Percentiles rank a stretch among this genome's conserved stretches.
phyloP scores from a whole-genome alignment of 2,329 filamentous ascomycete genomes.

The Colletotrichum lindemuthianum region DNA sequence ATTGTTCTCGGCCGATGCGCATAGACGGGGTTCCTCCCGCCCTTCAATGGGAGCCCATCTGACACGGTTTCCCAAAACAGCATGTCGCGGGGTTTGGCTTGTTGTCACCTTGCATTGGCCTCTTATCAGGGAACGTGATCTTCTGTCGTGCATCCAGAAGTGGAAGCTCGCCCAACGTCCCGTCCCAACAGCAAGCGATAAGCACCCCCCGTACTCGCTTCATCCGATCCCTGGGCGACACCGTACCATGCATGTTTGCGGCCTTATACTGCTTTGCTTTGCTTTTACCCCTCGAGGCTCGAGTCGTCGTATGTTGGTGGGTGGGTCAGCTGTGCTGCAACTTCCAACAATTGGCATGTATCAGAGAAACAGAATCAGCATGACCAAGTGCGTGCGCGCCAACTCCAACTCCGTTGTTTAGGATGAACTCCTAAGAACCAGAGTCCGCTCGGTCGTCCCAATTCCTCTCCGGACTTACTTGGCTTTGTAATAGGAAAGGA shows the following conservation, averaged over 20 bases:
- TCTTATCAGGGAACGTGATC: constrained; percentile 12
- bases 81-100: neutral
- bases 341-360: neutral
- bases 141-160: constrained; percentile 14
- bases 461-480: neutral
- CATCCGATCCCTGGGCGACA: constrained; percentile 1
- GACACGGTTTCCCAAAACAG: constrained; percentile 3
- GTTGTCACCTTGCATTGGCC: constrained; percentile 12
- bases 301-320: constrained; percentile 15
- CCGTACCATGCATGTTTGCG: neutral
- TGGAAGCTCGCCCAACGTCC: constrained; percentile 17
- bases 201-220: constrained; percentile 1
- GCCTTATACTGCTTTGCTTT: neutral
- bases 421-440: neutral
- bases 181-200: constrained; percentile 18
- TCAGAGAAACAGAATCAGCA: constrained; percentile 1
- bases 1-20: constrained; percentile 1
- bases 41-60: constrained; percentile 9
- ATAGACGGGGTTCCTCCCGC: neutral
- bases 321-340: neutral
- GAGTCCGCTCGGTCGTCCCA: constrained; percentile 14
- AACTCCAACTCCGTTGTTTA: neutral
- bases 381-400: constrained; percentile 4
- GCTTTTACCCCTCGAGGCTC: neutral
- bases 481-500: constrained; percentile 26